Base-by-base conservation (phyloP, 306 rosid genomes). In the Albizia julibrissin region DNA sequence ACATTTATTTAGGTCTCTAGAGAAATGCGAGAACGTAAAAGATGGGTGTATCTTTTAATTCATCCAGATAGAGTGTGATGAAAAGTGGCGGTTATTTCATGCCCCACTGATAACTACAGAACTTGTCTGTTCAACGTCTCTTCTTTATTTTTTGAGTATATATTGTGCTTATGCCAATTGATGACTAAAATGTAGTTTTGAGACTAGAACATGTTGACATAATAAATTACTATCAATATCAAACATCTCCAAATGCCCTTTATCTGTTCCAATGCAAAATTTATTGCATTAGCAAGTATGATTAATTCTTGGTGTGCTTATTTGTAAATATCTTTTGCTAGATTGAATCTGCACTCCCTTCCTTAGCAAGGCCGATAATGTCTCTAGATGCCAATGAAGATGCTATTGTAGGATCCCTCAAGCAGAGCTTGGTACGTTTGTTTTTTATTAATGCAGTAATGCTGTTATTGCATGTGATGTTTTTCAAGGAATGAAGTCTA, bases 291-390 rank as follows among this genome's bases (percentile, higher is more conserved):
- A 49, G 44, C 11, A 26, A 46, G 76, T 29, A 1, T 72, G 42
- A 44, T 72, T 72, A 27, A 42, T 71, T 42, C 75, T 71, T 43
- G 58, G 22, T 71, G 58, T 22, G 37, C 29, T 71, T 16, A 44
- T 44, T 27, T 72, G 76, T 72, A 72, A 44, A 44, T 72, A 37
- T 79, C 70, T 42, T 74, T 87, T 66, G 33, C 56, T 83, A 95
- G 99, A 92, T 95, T 91, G 99, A 95, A 89, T 93, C 99, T 72
- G 99, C 94, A 75, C 96, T 95, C 79, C 99, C 99, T 70, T 90
- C 90, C 80, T 85, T 95, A 80, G 97, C 98, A 19, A 93, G 97
- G 91, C 99, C 99, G 3, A 95, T 95, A 67, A 95, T 95, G 99
- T 95, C 99, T 79, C 86, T 95, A 78, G 98, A 95, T 90, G 98